Conservation (phyloP, 2,329 filamentous ascomycete genomes). For the Nemania sp. region DNA sequence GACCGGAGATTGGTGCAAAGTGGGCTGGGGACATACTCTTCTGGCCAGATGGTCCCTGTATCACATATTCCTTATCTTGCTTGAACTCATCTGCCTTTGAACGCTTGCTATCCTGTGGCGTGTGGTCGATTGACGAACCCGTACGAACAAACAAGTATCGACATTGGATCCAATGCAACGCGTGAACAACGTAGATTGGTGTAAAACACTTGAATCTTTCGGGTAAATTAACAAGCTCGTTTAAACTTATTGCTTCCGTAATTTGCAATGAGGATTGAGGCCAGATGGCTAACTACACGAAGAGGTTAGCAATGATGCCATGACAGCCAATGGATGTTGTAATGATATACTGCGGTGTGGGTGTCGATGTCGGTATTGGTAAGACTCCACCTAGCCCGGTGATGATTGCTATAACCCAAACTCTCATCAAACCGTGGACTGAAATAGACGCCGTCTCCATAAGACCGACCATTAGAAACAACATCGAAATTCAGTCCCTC, state of each 20-base stretch:
- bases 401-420: slow-evolving; percentile 47
- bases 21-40: not conserved
- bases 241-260: slow-evolving; percentile 67
- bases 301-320: not conserved
- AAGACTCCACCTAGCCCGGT: not conserved
- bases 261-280: slow-evolving; percentile 67
- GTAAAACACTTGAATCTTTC: slow-evolving; percentile 55
- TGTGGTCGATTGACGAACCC: not conserved
- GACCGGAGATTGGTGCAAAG: no score
- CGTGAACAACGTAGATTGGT: slow-evolving; percentile 72
- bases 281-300: slow-evolving; percentile 52
- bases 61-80: slow-evolving; percentile 28
- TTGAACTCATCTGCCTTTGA: slow-evolving; percentile 23
- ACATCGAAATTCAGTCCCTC: slow-evolving; percentile 75
- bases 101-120: not conserved
- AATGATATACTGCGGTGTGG: not conserved
- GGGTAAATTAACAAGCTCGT: slow-evolving; percentile 81
- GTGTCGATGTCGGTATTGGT: no score
- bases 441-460: slow-evolving; percentile 82
- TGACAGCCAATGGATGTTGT: not conserved
- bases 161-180: slow-evolving; percentile 87
- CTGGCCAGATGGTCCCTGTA: slow-evolving; percentile 17
- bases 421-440: slow-evolving; percentile 63
- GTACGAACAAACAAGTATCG: slow-evolving; percentile 71
- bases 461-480: slow-evolving; percentile 66